A percentile compares a stretch with the other conserved stretches of the same genome.
These are phyloP conservation scores for Diplocarpon rosae DNA, from an alignment of 2,329 filamentous ascomycete species.

Conservation along the genomic window DNA sequence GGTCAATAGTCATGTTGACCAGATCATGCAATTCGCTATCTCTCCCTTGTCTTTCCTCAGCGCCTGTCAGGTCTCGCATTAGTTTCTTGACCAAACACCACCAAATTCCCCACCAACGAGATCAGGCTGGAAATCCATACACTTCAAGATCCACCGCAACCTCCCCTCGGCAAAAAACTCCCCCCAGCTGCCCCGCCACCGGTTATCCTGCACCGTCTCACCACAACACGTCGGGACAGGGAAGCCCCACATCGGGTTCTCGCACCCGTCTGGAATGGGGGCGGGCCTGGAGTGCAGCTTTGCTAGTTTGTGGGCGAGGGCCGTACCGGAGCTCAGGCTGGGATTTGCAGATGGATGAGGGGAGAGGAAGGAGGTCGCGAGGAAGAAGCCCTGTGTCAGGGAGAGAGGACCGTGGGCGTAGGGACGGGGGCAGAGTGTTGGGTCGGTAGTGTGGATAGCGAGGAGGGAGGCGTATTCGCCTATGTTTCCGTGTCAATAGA, in stretches of 20 bases:
- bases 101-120: too few species aligned
- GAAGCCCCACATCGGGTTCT: slow-evolving; percentile 66
- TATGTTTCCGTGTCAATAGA: slow-evolving; percentile 24
- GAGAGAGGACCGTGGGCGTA: slow-evolving; percentile 57
- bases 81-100: too few species aligned
- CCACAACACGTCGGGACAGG: slow-evolving; percentile 79
- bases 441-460: slow-evolving; percentile 62
- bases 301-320: slow-evolving; percentile 66
- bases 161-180: too few species aligned
- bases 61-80: slow-evolving; percentile 46
- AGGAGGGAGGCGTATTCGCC: slow-evolving; percentile 79
- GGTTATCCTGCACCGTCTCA: slow-evolving; percentile 73
- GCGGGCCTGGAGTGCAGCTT: slow-evolving; percentile 68
- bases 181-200: slow-evolving; percentile 41
- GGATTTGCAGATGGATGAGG: slow-evolving; percentile 22
- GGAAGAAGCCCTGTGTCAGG: slow-evolving; percentile 33
- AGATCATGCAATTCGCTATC: slow-evolving; percentile 51
- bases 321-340: slow-evolving; percentile 33
- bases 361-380: slow-evolving; percentile 66
- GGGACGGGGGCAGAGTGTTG: slow-evolving; percentile 64
- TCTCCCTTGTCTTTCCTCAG: slow-evolving; percentile 46
- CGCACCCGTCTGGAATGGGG: slow-evolving; percentile 47
- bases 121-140: too few species aligned
- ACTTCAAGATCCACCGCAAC: too few species aligned
- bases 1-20: slow-evolving; percentile 51